Evolutionary conservation across 352 stramenopile genomes (phyloP).

Genomic region (Plasmopara muralis): DNA sequence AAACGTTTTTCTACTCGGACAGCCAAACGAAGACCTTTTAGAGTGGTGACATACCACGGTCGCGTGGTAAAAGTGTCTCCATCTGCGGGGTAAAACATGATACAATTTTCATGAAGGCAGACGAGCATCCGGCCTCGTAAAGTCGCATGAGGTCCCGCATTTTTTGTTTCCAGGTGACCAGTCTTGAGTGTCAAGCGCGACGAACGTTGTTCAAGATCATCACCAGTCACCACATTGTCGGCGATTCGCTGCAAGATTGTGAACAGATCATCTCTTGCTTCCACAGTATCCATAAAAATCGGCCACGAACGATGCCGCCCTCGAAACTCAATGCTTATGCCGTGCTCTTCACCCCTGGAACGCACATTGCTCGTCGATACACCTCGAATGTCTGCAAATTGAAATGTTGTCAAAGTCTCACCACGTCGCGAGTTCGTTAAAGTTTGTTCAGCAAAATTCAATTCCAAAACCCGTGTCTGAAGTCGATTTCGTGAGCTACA

Average conservation of each 20-base stretch:
- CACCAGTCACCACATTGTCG: constrained; percentile 50
- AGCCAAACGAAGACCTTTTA: constrained; percentile 58
- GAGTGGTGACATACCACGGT: constrained; percentile 74
- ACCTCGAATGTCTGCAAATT: constrained; percentile 59
- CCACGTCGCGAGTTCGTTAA: constrained; percentile 73
- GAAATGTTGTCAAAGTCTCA: constrained; percentile 67
- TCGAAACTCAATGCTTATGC: constrained; percentile 62
- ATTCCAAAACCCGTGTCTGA: constrained; percentile 76
- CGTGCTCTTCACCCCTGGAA: constrained; percentile 50
- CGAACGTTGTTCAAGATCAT: constrained; percentile 62
- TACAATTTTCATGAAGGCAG: constrained; percentile 69
- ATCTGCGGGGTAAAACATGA: constrained; percentile 75
- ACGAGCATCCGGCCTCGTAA: constrained; percentile 70
- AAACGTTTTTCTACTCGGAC: constrained; percentile 61
- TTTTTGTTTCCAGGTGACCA: constrained; percentile 61
- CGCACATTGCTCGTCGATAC: constrained; percentile 37
- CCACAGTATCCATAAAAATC: constrained; percentile 67
- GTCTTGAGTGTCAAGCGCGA: constrained; percentile 72
- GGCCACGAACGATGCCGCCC: constrained; percentile 64
- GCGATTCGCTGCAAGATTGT: constrained; percentile 67
- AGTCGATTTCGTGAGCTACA: constrained; percentile 69
- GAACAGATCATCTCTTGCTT: constrained; percentile 66
- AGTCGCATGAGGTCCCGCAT: constrained; percentile 67
- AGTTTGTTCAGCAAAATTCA: constrained; percentile 83
- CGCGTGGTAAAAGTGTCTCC: constrained; percentile 40